phyloP scores from a whole-genome alignment of 768 basidiomycete species.

The Pleurotus cornucopiae region DNA sequence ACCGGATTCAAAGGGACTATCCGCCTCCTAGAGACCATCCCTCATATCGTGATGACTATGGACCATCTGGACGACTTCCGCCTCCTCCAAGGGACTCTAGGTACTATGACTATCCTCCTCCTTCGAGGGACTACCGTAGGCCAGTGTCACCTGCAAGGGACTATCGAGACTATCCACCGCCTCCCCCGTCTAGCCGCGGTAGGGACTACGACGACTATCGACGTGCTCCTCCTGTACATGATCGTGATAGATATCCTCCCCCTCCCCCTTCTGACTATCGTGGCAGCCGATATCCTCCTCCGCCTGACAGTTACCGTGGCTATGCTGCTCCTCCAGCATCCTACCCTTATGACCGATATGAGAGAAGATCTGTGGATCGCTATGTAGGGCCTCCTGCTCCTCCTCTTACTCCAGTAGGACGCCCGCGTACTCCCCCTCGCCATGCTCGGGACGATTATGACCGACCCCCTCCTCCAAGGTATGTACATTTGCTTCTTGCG shows the following conservation, averaged over 20 bases:
- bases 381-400: slow-evolving; percentile 30
- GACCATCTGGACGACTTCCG: slow-evolving; percentile 38
- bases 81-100: slow-evolving; percentile 41
- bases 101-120: slow-evolving; percentile 60
- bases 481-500: slow-evolving; percentile 14
- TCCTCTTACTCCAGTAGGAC: slow-evolving; percentile 46
- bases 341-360: slow-evolving; percentile 59
- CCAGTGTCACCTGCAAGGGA: slow-evolving; percentile 63
- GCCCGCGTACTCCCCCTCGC: slow-evolving; percentile 45
- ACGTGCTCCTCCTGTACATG: slow-evolving; percentile 35
- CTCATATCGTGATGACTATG: slow-evolving; percentile 54
- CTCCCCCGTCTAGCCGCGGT: slow-evolving; percentile 37
- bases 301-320: slow-evolving; percentile 48
- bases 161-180: slow-evolving; percentile 55
- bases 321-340: slow-evolving; percentile 48
- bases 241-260: slow-evolving; percentile 52
- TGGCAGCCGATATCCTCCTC: slow-evolving; percentile 55
- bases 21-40: slow-evolving; percentile 31
- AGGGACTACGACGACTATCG: slow-evolving; percentile 74
- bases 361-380: slow-evolving; percentile 51
- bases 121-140: slow-evolving; percentile 55
- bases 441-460: slow-evolving; percentile 65
- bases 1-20: slow-evolving; percentile 60
- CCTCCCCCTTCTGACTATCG: slow-evolving; percentile 44
- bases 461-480: slow-evolving; percentile 51